Evolutionary conservation across 1,284 basidiomycete genomes (phyloP), one percentile per base, ranked within the genome.

Genomic region (Xanthoconium separans): DNA sequence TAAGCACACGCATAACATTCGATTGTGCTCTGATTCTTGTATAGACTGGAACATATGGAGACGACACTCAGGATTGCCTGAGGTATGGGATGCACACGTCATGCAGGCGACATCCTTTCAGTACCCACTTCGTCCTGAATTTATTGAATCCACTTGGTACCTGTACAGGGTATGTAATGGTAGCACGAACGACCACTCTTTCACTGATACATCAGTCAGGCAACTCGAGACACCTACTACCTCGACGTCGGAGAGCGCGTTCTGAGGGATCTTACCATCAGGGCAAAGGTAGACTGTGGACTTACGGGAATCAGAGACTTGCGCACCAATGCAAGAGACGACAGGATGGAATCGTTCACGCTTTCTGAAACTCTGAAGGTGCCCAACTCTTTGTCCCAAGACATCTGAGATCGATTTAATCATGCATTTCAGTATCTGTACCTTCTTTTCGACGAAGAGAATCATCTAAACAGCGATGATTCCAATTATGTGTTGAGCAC

Each of bases 61-160:
- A 62, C 81, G 83, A 51, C 84, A 91, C 72, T 84, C 85, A 16
- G 95, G 91, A 27, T 75, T 96, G 46, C 95, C 95, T 8, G 95
- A 98, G 73, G 84, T 93, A 22, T 98, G 89, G 77, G 89, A 93
- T 64, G 89, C 88, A 68, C 82, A 82, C 60, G 85, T 77, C 58
- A 83, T 83, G 62, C 73, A 79, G 57, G 86, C 89, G 12, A 92
- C 90, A 5, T 87, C 90, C 57, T 76, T 83, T 53, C 89, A 91
- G 59, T 96, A 93, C 64, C 93, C 93, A 10, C 75, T 95, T 51
- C 79, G 93, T 55, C 93, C 90, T 77, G 94, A 97, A 71, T 94
- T 95, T 62, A 82, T 95, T 55, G 94, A 97, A 72, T 93, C 90
- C 24, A 98, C 92, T 3, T 95, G 94, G 83, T 96, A 95, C 72